Conservation (phyloP, 78 protist genomes). For the Goniomonas avonlea region DNA sequence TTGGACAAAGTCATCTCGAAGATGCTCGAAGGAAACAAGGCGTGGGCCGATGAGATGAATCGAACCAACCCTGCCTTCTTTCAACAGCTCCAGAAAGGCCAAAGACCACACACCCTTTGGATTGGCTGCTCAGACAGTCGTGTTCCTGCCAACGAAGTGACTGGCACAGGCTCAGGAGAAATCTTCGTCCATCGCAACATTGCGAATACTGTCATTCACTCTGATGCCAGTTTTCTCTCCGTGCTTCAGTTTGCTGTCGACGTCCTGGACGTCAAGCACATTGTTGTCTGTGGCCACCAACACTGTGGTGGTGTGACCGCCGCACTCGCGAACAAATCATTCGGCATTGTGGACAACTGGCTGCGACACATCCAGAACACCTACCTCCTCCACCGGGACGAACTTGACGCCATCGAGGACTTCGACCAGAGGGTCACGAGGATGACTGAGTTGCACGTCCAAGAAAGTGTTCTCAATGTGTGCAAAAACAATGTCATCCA, state of each 20-base stretch:
- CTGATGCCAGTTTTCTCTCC: constrained; percentile 63
- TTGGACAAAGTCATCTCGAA: too few relatives aligned
- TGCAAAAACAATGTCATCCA: too few relatives aligned
- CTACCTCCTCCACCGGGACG: background rate
- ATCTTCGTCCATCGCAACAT: constrained; percentile 85
- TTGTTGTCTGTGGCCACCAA: constrained; percentile 85
- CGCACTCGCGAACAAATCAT: constrained; percentile 17
- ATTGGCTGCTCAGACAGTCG: constrained; percentile 85
- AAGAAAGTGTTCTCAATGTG: constrained; percentile 61
- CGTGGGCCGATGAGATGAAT: too few relatives aligned
- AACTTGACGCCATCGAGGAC: constrained; percentile 70
- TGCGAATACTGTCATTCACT: constrained; percentile 69
- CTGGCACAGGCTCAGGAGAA: constrained; percentile 62
- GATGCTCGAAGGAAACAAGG: too few relatives aligned
- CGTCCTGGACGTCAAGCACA: constrained; percentile 67
- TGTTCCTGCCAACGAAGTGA: constrained; percentile 71
- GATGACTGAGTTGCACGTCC: background rate
- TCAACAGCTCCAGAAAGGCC: constrained; percentile 13
- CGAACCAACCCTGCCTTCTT: too few relatives aligned
- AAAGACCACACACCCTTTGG: constrained; percentile 72
- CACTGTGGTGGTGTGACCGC: constrained; percentile 74
- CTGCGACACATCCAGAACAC: constrained; percentile 67
- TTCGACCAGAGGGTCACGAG: background rate
- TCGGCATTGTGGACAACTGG: constrained; percentile 79
- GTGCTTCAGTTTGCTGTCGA: constrained; percentile 77